phyloP scores from a whole-genome alignment of 2,329 filamentous ascomycete genomes.

The Neonectria coccinea region DNA sequence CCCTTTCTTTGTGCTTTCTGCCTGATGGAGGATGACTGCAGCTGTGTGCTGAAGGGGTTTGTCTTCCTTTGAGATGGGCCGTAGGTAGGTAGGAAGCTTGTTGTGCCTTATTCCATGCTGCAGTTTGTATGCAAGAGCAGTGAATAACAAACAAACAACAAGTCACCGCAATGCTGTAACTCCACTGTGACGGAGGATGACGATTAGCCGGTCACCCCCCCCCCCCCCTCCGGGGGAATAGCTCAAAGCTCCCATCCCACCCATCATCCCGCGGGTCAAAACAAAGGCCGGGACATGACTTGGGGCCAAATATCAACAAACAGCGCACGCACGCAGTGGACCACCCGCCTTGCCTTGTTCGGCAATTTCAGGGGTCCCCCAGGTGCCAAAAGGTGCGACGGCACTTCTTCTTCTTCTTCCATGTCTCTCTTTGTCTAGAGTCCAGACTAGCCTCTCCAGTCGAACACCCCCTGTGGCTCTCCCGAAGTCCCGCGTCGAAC shows the following conservation, averaged over 20 bases:
- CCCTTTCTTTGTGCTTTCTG: background rate
- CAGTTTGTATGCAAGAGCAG: background rate
- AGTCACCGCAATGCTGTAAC: no score
- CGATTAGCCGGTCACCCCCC: background rate
- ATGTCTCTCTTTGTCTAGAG: background rate
- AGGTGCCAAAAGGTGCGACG: background rate
- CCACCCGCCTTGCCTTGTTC: no score
- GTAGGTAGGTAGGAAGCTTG: no score
- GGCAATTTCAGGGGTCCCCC: background rate
- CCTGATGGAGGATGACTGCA: slow-evolving; percentile 1
- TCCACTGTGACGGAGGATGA: background rate
- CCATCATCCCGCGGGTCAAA: slow-evolving; percentile 8
- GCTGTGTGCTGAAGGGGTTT: background rate
- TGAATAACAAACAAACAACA: background rate
- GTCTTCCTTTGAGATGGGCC: background rate
- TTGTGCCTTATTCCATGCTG: no score
- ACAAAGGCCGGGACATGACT: slow-evolving; percentile 1
- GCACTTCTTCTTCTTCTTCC: no score
- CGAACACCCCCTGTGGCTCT: background rate
- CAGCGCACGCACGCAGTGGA: slow-evolving; percentile 5
- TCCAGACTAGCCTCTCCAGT: background rate
- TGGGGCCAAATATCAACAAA: slow-evolving; percentile 25
- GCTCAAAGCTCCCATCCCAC: background rate
- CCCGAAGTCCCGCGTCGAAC: background rate
- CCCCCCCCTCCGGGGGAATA: background rate